These are phyloP conservation scores for Parmales sp. DNA, from an alignment of 108 stramenopile genomes.

Conservation along the genomic window DNA sequence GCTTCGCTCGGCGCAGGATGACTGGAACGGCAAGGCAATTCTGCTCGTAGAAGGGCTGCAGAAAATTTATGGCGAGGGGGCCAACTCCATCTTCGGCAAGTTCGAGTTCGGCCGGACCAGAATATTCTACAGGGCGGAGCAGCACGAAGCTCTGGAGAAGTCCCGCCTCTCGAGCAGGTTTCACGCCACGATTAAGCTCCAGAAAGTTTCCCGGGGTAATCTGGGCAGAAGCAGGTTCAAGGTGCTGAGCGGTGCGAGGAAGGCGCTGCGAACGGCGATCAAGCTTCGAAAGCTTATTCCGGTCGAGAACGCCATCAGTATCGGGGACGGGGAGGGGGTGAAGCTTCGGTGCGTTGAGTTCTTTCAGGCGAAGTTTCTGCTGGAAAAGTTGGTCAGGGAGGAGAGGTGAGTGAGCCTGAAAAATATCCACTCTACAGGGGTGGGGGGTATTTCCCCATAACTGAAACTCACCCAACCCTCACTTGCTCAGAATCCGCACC, in stretches of 20 bases:
- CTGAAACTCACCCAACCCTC: too few species aligned
- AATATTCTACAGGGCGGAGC: constrained; percentile 11
- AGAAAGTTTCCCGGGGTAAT: not conserved
- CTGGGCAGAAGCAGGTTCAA: not conserved
- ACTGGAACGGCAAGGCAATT: too few species aligned
- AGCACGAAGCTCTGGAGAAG: constrained; percentile 13
- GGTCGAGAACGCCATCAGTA: not conserved
- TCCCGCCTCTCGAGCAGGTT: not conserved
- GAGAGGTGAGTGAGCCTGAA: too few species aligned
- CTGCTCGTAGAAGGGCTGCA: not conserved
- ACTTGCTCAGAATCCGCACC: too few species aligned
- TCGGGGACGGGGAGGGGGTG: not conserved
- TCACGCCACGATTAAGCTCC: not conserved
- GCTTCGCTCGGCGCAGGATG: too few species aligned
- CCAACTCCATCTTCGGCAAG: not conserved
- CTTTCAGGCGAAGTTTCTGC: too few species aligned
- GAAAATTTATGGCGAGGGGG: not conserved
- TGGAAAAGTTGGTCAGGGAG: too few species aligned
- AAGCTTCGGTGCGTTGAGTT: not conserved
- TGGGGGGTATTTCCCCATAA: too few species aligned
- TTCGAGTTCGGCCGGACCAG: constrained; percentile 15
- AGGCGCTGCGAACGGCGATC: not conserved
- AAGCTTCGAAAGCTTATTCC: not conserved
- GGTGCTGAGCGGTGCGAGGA: not conserved
- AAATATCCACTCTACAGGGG: too few species aligned